Evolutionary conservation across 148 eudicot species (phyloP), one percentile per base, ranked within the genome.

Genomic region (Rhododendron kiyosumense): DNA sequence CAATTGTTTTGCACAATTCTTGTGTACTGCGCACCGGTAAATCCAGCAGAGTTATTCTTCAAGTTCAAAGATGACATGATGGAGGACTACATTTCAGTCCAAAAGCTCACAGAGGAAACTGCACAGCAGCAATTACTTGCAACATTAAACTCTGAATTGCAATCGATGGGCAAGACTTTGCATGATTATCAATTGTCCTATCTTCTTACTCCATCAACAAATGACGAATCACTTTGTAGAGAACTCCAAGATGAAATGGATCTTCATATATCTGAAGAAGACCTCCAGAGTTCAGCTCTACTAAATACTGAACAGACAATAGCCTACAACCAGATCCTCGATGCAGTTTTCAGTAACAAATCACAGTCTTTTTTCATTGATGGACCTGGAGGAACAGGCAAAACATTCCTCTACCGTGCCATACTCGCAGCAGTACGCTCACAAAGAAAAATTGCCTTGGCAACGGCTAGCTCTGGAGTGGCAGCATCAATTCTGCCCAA

Each of bases 201-300:
- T 2, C 63, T 57, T 18, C 24, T 57, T 0, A 3, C 1, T 0
- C 0, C 6, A 10, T 5, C 20, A 18, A 3, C 7, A 17, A 4
- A 0, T 1, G 3, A 18, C 0, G 0, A 1, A 7, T 5, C 9
- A 18, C 0, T 57, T 17, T 17, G 63, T 5, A 57, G 3, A 5
- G 24, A 57, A 18, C 1, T 3, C 5, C 5, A 4, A 57, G 63
- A 57, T 4, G 63, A 57, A 57, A 4, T 5, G 0, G 1, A 5
- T 18, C 0, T 18, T 17, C 7, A 57, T 1, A 18, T 57, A 0
- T 57, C 63, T 3, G 22, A 57, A 18, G 20, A 4, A 57, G 24
- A 57, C 18, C 5, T 15, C 1, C 17, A 2, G 0, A 10, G 48
- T 1, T 45, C 48, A 45, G 10, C 7, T 45, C 10, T 45, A 0